phyloP scores from a whole-genome alignment of 257 asterid genomes.

The Solanum tacnaense region DNA sequence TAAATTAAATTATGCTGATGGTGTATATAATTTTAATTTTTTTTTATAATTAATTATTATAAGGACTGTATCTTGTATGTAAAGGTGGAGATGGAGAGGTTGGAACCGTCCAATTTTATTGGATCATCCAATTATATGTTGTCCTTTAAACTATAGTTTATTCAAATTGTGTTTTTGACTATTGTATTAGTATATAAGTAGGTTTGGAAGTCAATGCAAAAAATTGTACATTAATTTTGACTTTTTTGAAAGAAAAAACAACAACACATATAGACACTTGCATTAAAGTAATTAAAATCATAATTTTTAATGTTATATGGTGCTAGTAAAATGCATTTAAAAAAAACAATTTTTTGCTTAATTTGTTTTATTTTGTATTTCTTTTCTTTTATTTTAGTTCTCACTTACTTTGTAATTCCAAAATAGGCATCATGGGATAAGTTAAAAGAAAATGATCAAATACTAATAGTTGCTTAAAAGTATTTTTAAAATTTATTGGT shows the following conservation, averaged over 20 bases:
- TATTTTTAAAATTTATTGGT: no score
- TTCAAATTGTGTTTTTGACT: not conserved
- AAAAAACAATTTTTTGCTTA: not conserved
- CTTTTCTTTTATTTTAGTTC: no score
- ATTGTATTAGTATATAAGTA: not conserved
- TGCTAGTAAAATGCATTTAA: not conserved
- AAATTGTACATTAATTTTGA: not conserved
- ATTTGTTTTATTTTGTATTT: not conserved
- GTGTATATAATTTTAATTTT: not conserved
- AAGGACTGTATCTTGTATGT: not conserved
- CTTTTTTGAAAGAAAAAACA: not conserved
- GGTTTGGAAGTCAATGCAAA: not conserved
- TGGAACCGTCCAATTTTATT: not conserved
- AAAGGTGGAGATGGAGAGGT: not conserved
- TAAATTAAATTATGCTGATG: not conserved
- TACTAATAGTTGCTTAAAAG: no score
- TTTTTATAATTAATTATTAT: not conserved
- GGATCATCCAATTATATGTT: not conserved
- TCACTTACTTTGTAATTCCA: not conserved
- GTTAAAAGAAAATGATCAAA: no score
- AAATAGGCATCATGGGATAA: not conserved
- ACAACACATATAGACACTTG: not conserved
- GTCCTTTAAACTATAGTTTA: not conserved
- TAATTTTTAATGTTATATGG: not conserved
- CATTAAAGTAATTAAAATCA: not conserved